Percentiles rank a stretch among this genome's conserved stretches.
phyloP scores from a whole-genome alignment of 306 rosid genomes.

The Casuarina equisetifolia region DNA sequence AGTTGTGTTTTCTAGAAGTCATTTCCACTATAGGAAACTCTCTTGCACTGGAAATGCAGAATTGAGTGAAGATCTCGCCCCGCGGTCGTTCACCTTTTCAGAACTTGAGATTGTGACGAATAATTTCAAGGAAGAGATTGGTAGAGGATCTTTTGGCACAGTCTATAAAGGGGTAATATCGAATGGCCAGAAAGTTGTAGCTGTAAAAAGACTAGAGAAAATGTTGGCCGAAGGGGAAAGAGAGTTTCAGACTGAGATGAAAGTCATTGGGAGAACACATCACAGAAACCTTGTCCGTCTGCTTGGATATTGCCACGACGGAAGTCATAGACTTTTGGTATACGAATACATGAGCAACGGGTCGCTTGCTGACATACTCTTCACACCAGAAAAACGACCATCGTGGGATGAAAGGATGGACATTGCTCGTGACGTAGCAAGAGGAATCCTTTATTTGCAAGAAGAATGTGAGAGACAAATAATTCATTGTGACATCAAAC shows the following conservation, averaged over 20 bases:
- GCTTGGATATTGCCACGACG: constrained; percentile 21
- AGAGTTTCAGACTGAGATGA: not conserved
- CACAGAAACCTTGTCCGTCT: constrained; percentile 27
- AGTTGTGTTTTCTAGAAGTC: not conserved
- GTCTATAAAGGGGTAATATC: constrained; percentile 25
- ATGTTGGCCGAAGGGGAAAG: constrained; percentile 12
- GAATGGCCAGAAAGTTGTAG: constrained; percentile 17
- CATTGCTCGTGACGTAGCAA: not conserved
- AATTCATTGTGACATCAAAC: not conserved
- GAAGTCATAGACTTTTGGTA: constrained; percentile 23
- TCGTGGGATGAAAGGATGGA: not conserved
- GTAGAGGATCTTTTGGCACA: constrained; percentile 29
- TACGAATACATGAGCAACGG: constrained; percentile 6
- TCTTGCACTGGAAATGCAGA: not conserved
- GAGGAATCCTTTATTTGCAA: not conserved
- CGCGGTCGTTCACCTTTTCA: not conserved
- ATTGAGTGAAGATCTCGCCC: constrained; percentile 10
- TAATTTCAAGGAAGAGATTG: constrained; percentile 29
- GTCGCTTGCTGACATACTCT: not conserved
- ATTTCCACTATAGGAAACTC: not conserved
- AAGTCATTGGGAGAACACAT: not conserved
- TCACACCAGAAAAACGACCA: not conserved
- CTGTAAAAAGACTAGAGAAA: constrained; percentile 21
- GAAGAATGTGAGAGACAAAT: not conserved
- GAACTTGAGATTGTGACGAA: constrained; percentile 11